Base-by-base conservation (phyloP, 345 rosid genomes). In the Brassica juncea region DNA sequence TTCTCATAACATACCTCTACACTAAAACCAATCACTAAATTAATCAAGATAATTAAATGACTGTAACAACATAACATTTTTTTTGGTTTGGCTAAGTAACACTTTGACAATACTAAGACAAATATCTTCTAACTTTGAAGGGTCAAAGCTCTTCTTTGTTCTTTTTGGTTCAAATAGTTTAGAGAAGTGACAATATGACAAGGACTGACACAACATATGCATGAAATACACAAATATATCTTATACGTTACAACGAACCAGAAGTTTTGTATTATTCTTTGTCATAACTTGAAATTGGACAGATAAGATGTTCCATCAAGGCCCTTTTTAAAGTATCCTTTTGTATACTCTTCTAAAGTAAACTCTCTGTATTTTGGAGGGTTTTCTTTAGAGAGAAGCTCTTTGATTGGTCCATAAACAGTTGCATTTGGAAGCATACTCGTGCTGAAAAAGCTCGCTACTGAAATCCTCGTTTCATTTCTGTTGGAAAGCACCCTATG, bases 391-490 rank as follows among this genome's bases (percentile, higher is more conserved):
- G 87, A 86, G 23, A 79, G 6, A 49, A 82, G 73, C 76, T 85
- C 87, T 59, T 81, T 81, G 39, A 84, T 81, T 44, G 90, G 87
- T 52, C 88, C 87, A 28, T 81, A 84, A 27, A 70, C 15, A 30
- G 59, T 76, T 1, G 68, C 21, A 9, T 54, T 71, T 3, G 72
- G 23, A 25, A 25, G 69, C 44, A 70, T 7, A 25, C 58, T 52
- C 28, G 70, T 8, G 64, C 69, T 70, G 34, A 86, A 83, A 47
- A 87, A 87, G 75, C 79, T 21, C 3, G 86, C 85, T 3, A 86
- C 84, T 11, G 87, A 86, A 2, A 88, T 66, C 78, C 85, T 80
- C 2, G 84, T 84, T 3, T 77, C 77, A 28, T 4, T 66, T n/a
- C 5, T 60, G n/a, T 75, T 86, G 1, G 81, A 77, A 55, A 84